Conservation (phyloP, 768 basidiomycete genomes). For the Imleria badia region DNA sequence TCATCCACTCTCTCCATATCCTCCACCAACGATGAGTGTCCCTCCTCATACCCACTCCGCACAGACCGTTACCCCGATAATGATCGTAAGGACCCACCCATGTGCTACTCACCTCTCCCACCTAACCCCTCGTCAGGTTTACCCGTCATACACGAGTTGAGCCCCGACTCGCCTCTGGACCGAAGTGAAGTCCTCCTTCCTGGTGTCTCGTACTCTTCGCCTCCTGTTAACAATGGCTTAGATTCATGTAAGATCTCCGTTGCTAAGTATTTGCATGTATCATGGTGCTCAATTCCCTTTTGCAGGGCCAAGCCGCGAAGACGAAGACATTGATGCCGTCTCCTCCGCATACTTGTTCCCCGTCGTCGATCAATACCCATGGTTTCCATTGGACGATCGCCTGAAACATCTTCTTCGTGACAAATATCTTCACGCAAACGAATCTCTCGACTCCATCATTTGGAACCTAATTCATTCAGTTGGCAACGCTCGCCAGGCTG, state of each 20-base stretch:
- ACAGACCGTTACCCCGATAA: constrained; percentile 28
- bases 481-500: constrained; percentile 53
- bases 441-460: constrained; percentile 45
- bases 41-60: constrained; percentile 34
- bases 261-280: constrained; percentile 70
- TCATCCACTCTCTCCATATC: constrained; percentile 49
- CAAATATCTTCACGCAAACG: constrained; percentile 70
- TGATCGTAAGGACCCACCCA: constrained; percentile 24
- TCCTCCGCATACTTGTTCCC: constrained; percentile 23
- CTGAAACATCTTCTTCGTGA: constrained; percentile 58
- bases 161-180: constrained; percentile 34
- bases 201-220: constrained; percentile 29
- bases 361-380: constrained; percentile 12
- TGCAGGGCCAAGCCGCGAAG: constrained; percentile 42
- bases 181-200: constrained; percentile 32
- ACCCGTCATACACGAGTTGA: constrained; percentile 31
- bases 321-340: constrained; percentile 19
- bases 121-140: constrained; percentile 20
- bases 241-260: constrained; percentile 69
- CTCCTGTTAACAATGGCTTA: constrained; percentile 52
- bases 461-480: constrained; percentile 48
- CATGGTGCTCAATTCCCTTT: constrained; percentile 61
- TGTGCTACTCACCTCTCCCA: neutral
- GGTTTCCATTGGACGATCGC: constrained; percentile 9
- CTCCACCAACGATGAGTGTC: constrained; percentile 40